Base-by-base conservation (phyloP, 352 stramenopile species). In the Globisporangium uncinulatum region DNA sequence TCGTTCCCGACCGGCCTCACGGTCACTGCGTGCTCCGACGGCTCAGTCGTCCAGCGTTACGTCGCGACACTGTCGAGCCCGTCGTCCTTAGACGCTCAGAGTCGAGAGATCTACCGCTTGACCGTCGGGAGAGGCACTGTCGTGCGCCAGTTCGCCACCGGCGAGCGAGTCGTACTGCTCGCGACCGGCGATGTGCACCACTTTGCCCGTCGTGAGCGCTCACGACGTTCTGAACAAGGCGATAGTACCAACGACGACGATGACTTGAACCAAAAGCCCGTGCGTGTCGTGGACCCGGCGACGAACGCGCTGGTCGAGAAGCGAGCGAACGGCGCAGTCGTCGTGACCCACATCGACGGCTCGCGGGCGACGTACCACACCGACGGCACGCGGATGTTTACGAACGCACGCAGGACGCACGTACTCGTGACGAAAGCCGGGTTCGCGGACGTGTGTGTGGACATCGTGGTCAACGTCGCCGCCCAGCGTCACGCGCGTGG, bases 321-420 rank as follows among this genome's bases (percentile, higher is more conserved):
- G 41, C 74, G 71, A 7, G 32, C 61, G 3, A 74, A 71, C 31
- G 80, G 80, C 8, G 73, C 80, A 6, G 67, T 91, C 2, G 57
- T 89, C 56, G 74, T 83, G n/a, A 89, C 79, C 3, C 70, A 81
- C 48, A 86, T 71, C 0, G 74, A 84, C 41, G 81, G 79, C 14
- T 65, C 76, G 17, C 77, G 73, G 14, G 66, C 79, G 45, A 76
- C 70, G 13, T 85, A 91, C 59, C 83, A 93, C 51, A 39, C 59
- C 0, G 79, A 93, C 51, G 83, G 83, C 47, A 91, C 80, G 17
- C 66, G 67, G 15, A 90, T 91, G 61, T 69, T 69, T 42, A 69
- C 64, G 39, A 89, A 82, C 20, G 43, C 73, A 21, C 47, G 58
- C 10, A 66, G 61, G 5, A 74, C 76, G 0, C 79, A 89, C 45